Base-by-base conservation (phyloP, 2,329 filamentous ascomycete genomes). In the Sclerotinia borealis region DNA sequence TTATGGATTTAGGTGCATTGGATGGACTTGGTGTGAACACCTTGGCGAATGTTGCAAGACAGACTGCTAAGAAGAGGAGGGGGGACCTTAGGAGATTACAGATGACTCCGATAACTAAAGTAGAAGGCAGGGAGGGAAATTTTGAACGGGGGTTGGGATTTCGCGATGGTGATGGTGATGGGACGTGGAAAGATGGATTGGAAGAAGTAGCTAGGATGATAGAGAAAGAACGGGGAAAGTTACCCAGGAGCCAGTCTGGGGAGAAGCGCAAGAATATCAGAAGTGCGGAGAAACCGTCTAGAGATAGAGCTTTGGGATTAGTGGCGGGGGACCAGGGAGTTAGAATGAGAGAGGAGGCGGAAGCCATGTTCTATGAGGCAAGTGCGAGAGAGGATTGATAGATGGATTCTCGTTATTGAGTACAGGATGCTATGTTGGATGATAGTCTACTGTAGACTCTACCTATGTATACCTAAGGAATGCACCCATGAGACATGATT, bases 1-100 rank as follows among this genome's bases (percentile, higher is more conserved):
- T 86, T 19, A 81, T 81, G 4, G 82, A 84, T 68, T 69, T 86
- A 43, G 80, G 78, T 68, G 77, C 76, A 0, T 78, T 85, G 50
- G 82, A 84, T 62, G 76, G 76, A 15, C 68, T 85, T 19, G 68
- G 71, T 41, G 63, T 68, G 1, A 71, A 71, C 43, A 63, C 64
- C 3, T 58, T 72, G 19, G 64, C 70, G 1, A 61, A 60, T 41
- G 67, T 70, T 6, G 70, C 71, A 6, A 71, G 59, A 47, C 68
- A 64, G 52, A 67, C 70, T 15, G 69, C 67, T 5, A 68, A 63
- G 56, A 64, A 68, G 37, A 69, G 66, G 49, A 67, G 64, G 22
- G 65, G 64, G 15, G 61, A 64, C 54, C 8, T 68, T 22, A 56
- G 31, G 25, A 59, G 34, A 17, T 48, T 47, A 27, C 37, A 48